phyloP scores from a whole-genome alignment of 2,329 filamentous ascomycete species.

The Colletotrichum sp. region DNA sequence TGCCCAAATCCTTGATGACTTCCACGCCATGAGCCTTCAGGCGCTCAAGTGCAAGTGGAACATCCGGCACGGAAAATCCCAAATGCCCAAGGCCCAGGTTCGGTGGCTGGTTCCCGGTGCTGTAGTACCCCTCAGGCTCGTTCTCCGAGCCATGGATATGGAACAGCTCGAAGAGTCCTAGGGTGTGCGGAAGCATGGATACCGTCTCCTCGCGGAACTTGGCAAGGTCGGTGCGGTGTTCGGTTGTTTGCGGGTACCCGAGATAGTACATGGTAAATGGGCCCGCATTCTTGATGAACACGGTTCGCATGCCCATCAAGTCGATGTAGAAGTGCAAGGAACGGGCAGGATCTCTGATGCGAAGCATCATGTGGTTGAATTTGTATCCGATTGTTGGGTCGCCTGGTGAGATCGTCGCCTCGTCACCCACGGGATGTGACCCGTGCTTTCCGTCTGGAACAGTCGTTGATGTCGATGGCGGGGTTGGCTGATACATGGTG shows the following conservation, averaged over 20 bases:
- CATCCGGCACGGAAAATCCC: neutral
- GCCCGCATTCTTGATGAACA: neutral
- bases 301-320: neutral
- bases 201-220: neutral
- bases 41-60: neutral
- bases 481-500: neutral
- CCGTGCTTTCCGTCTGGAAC: neutral
- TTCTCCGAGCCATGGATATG: neutral
- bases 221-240: neutral
- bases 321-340: neutral
- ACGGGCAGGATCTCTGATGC: neutral
- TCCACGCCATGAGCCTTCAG: neutral
- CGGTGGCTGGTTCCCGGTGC: neutral
- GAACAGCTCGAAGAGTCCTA: neutral
- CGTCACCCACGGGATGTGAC: fast-evolving
- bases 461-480: neutral
- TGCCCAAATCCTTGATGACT: neutral
- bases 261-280: fast-evolving
- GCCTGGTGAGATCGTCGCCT: neutral
- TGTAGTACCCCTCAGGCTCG: neutral
- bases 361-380: neutral
- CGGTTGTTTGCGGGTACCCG: neutral
- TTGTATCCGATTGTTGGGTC: neutral
- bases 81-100: neutral
- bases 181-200: neutral